These are phyloP conservation scores for Cruciata laevipes DNA, from an alignment of 257 asterid species.

Conservation along the genomic window DNA sequence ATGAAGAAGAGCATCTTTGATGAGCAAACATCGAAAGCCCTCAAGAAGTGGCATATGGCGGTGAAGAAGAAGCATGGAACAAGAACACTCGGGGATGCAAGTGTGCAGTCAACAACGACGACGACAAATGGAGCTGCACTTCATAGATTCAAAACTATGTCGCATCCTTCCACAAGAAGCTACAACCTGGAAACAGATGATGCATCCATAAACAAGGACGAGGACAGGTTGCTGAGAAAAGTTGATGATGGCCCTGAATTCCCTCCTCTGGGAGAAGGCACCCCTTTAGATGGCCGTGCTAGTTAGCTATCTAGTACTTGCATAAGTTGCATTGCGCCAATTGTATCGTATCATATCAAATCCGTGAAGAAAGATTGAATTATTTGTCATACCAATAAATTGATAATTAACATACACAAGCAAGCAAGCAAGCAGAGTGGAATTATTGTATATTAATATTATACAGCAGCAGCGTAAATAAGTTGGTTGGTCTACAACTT, in stretches of 20 bases:
- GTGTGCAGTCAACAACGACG: constrained; percentile 8
- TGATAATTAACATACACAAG: too few relatives aligned
- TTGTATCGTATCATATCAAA: too few relatives aligned
- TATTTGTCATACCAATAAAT: too few relatives aligned
- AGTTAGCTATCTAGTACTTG: too few relatives aligned
- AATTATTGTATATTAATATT: too few relatives aligned
- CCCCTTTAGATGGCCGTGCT: not conserved
- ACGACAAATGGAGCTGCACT: constrained; percentile 52
- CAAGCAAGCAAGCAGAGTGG: too few relatives aligned
- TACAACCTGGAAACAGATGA: not conserved
- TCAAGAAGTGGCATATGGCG: constrained; percentile 86
- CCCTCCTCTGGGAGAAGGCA: too few relatives aligned
- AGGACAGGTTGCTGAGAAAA: constrained; percentile 32
- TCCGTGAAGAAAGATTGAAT: too few relatives aligned
- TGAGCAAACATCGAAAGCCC: constrained; percentile 85
- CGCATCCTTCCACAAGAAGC: constrained; percentile 41
- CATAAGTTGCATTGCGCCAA: too few relatives aligned
- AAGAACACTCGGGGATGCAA: constrained; percentile 45
- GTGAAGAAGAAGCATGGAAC: constrained; percentile 65
- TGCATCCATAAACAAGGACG: constrained; percentile 18
- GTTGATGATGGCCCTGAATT: constrained; percentile 3
- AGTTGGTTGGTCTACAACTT: constrained; percentile 44
- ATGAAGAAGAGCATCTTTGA: constrained; percentile 86
- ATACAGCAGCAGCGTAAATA: too few relatives aligned
- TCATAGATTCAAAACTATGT: constrained; percentile 61